A percentile compares a stretch with the other conserved stretches of the same genome.
These are phyloP conservation scores for Trichoderma citrinoviride DNA, from an alignment of 2,329 filamentous ascomycete genomes.

Conservation along the genomic window DNA sequence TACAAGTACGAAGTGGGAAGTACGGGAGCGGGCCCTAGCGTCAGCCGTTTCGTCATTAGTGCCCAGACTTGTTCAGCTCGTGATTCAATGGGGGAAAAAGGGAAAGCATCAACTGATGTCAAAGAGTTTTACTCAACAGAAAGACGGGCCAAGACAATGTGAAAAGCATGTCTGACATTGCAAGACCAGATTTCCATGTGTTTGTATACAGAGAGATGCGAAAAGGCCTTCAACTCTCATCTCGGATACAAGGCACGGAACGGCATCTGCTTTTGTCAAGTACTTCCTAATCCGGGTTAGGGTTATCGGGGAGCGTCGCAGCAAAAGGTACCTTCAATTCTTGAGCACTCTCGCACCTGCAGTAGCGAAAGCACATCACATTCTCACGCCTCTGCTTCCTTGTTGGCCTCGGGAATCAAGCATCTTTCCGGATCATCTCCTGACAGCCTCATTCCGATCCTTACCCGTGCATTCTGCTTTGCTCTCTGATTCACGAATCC, in stretches of 20 bases:
- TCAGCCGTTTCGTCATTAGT: slow-evolving; percentile 12
- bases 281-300: slow-evolving; percentile 11
- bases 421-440: background rate
- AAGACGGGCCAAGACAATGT: background rate
- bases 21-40: slow-evolving; percentile 9
- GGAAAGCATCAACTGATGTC: no score
- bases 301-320: slow-evolving; percentile 3
- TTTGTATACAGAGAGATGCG: no score
- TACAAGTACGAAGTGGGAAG: background rate
- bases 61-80: background rate
- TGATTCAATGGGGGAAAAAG: background rate
- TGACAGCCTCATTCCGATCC: background rate
- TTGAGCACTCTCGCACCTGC: background rate
- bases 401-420: no score
- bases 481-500: background rate
- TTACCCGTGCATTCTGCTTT: background rate
- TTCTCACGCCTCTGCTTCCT: background rate
- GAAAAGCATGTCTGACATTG: background rate
- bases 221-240: background rate
- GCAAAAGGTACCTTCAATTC: background rate
- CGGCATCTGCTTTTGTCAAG: background rate
- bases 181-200: no score
- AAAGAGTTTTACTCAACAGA: background rate
- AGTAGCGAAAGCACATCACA: slow-evolving; percentile 2
- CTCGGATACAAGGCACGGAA: background rate